A percentile compares a stretch with the other conserved stretches of the same genome.
These are phyloP conservation scores for Claviceps paspali DNA, from an alignment of 2,329 filamentous ascomycete species.

Conservation along the genomic window DNA sequence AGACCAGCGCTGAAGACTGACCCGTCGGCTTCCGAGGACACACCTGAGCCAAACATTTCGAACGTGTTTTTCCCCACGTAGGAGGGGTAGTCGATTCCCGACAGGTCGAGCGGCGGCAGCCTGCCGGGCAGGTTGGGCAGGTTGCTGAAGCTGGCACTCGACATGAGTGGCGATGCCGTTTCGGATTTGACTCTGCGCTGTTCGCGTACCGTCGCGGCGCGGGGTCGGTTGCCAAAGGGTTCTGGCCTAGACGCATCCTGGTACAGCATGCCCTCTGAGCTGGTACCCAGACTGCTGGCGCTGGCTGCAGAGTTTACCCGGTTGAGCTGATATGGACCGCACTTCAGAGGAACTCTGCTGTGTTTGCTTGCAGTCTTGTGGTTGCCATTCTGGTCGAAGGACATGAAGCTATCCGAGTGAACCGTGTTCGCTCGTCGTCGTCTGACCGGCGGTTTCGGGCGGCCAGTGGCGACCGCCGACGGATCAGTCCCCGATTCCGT, in stretches of 20 bases:
- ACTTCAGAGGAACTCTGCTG: slow-evolving; percentile 44
- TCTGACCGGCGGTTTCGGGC: slow-evolving; percentile 28
- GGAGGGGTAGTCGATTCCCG: slow-evolving; percentile 35
- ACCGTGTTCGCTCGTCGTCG: slow-evolving; percentile 46
- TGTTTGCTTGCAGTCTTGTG: slow-evolving; percentile 48
- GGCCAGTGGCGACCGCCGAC: slow-evolving; percentile 13
- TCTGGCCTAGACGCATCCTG: slow-evolving; percentile 21
- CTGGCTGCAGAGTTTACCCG: slow-evolving; percentile 43
- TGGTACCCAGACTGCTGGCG: slow-evolving; percentile 30
- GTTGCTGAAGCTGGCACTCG: slow-evolving; percentile 33
- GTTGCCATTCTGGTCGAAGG: slow-evolving; percentile 48
- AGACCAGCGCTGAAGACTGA: slow-evolving; percentile 48
- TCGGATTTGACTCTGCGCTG: slow-evolving; percentile 45
- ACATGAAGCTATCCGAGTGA: slow-evolving; percentile 43
- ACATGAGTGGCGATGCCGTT: slow-evolving; percentile 42
- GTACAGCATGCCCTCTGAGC: slow-evolving; percentile 25
- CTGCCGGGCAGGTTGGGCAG: slow-evolving; percentile 36
- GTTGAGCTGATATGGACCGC: slow-evolving; percentile 44
- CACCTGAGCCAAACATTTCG: slow-evolving; percentile 35
- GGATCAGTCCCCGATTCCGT: slow-evolving; percentile 40
- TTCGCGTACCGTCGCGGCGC: slow-evolving; percentile 25
- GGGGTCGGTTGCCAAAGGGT: slow-evolving; percentile 17
- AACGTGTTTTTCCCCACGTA: slow-evolving; percentile 31
- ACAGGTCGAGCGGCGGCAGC: slow-evolving; percentile 43
- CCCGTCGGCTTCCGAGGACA: slow-evolving; percentile 35